Evolutionary conservation across 768 basidiomycete species (phyloP).

Genomic region (Solioccasus polychromus): DNA sequence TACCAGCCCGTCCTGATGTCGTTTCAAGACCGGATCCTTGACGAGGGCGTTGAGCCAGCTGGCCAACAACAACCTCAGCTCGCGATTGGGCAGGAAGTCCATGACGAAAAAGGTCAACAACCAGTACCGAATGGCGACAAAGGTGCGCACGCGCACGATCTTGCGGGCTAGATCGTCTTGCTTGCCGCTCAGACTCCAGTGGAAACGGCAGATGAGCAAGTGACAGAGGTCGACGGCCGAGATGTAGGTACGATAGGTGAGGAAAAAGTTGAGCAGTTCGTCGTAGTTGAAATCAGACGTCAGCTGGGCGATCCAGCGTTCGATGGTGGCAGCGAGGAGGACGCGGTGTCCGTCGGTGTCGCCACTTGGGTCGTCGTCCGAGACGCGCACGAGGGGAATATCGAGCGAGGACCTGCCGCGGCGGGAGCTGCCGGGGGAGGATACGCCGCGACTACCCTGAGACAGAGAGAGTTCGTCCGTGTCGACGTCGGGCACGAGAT

Average conservation of each 20-base stretch:
- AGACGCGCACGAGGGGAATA: constrained; percentile 28
- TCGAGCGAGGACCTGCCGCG: constrained; percentile 26
- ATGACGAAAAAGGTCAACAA: constrained; percentile 85
- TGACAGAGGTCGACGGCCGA: constrained; percentile 75
- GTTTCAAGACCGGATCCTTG: constrained; percentile 65
- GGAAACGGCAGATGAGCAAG: constrained; percentile 81
- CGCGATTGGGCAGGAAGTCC: constrained; percentile 81
- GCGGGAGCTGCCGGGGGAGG: constrained; percentile 40
- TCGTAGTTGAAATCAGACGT: constrained; percentile 86
- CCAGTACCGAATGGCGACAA: constrained; percentile 90
- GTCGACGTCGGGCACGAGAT: constrained; percentile 28
- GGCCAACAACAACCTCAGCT: constrained; percentile 68
- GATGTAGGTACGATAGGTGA: constrained; percentile 88
- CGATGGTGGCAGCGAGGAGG: constrained; percentile 87
- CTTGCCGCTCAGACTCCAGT: constrained; percentile 66
- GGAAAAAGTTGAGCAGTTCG: constrained; percentile 85
- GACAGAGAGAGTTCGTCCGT: constrained; percentile 40
- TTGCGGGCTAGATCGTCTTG: constrained; percentile 71
- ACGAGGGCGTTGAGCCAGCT: constrained; percentile 80
- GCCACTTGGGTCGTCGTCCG: constrained; percentile 28
- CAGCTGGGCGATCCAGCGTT: constrained; percentile 89
- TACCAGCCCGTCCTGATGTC: constrained; percentile 69
- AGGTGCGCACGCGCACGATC: constrained; percentile 85
- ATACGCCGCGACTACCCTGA: constrained; percentile 37
- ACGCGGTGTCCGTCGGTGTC: constrained; percentile 34